Percentiles rank a stretch among this genome's conserved stretches.
Conservation (phyloP, 106 monocot species). For the Dioscorea dumetorum region DNA sequence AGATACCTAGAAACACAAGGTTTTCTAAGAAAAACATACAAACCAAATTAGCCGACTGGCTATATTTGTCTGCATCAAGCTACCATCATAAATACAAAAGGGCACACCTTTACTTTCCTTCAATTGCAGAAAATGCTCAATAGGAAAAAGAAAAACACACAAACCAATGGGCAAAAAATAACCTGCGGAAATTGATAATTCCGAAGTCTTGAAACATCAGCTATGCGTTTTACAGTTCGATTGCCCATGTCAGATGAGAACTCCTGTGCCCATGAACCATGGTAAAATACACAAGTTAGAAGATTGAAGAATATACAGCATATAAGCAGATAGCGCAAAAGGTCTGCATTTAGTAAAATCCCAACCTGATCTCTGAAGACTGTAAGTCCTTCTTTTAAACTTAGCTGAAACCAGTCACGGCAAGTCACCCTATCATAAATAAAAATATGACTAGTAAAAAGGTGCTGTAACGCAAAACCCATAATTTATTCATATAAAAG, state of each 20-base stretch:
- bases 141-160: too few species aligned
- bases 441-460: not conserved
- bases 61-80: too few species aligned
- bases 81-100: too few species aligned
- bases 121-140: too few species aligned
- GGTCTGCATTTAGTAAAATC: not conserved
- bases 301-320: not conserved
- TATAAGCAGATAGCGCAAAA: not conserved
- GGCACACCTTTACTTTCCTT: too few species aligned
- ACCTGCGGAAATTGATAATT: slow-evolving; percentile 97
- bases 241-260: slow-evolving; percentile 99
- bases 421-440: slow-evolving; percentile 84
- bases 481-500: too few species aligned
- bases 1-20: too few species aligned
- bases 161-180: not conserved
- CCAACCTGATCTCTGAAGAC: slow-evolving; percentile 97
- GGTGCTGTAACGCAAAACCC: not conserved
- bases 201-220: slow-evolving; percentile 88
- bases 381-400: slow-evolving; percentile 98
- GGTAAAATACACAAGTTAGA: not conserved
- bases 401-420: slow-evolving; percentile 99
- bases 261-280: slow-evolving; percentile 37
- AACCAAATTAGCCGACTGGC: too few species aligned
- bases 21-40: too few species aligned
- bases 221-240: slow-evolving; percentile 88